A percentile compares a stretch with the other conserved stretches of the same genome.
Evolutionary conservation across 2,329 filamentous ascomycete genomes (phyloP).

Genomic region (Helotiales sp.): DNA sequence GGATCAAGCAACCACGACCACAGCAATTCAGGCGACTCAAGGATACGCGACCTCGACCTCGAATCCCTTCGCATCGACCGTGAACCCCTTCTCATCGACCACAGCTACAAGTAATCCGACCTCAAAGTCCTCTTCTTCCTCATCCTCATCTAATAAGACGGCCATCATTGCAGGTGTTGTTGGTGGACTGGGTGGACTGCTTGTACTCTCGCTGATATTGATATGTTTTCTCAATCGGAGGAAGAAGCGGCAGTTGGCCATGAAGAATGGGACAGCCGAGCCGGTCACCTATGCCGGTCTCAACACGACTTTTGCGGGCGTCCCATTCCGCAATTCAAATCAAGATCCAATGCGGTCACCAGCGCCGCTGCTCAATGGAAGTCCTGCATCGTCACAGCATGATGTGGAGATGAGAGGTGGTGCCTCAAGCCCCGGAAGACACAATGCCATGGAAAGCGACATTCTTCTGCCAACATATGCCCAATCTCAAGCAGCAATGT

Average conservation of each 20-base stretch:
- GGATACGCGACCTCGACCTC: not conserved
- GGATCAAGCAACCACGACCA: conserved; percentile 7
- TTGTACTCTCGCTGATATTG: conserved; percentile 20
- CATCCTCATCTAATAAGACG: conserved; percentile 6
- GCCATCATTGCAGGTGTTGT: conserved; percentile 23
- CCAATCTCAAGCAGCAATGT: conserved; percentile 2
- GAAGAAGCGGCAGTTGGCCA: conserved; percentile 12
- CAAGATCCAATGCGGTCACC: conserved; percentile 8
- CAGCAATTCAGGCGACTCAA: not conserved
- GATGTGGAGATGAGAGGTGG: conserved; percentile 13
- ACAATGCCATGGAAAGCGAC: conserved; percentile 7
- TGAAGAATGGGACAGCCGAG: conserved; percentile 9
- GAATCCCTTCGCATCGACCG: not conserved
- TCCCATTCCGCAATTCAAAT: conserved; percentile 16
- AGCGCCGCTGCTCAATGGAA: conserved; percentile 4
- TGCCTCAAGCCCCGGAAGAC: conserved; percentile 12
- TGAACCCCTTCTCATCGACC: conserved; percentile 6
- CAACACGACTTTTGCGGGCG: conserved; percentile 22
- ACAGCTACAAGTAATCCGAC: conserved; percentile 14
- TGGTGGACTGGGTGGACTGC: conserved; percentile 18
- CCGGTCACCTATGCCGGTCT: conserved; percentile 23
- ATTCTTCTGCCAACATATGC: conserved; percentile 13
- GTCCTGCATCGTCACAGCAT: conserved; percentile 3
- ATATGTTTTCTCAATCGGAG: conserved; percentile 18
- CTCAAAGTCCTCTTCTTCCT: conserved; percentile 6